Evolutionary conservation across 2,329 filamentous ascomycete species (phyloP), one percentile per base, ranked within the genome.

Genomic region (Epichloe festucae): DNA sequence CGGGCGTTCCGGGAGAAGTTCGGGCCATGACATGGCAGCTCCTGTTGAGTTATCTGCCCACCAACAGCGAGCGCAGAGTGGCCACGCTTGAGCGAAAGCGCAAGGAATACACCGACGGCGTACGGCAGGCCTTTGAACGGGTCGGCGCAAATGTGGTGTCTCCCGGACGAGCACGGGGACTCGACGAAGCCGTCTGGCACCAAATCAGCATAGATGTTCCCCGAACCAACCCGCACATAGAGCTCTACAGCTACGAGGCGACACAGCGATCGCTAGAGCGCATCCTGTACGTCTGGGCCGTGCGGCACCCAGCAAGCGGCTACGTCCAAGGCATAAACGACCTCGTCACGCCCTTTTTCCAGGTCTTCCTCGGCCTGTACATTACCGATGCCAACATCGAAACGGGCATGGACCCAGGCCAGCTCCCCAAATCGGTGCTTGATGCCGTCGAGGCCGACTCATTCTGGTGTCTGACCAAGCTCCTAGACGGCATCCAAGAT

Each of bases 311-410:
- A 1, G 94, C 94, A 5, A 95, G 89, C 63, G 93, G 93, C 49
- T 98, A 98, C 63, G 93, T 98, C 0, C 93, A 98, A 70, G 93
- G 93, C 38, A 98, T 98, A 70, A 98, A 98, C 67, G 93, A 98
- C 65, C 78, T 98, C 34, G 93, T 96, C 12, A 95, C 91, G 10
- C 93, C 93, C 1, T 97, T 98, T 64, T 98, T 89, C 86, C 90
- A 98, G 68, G 91, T 97, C 2, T 98, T 98, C 60, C 74, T 98
- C 4, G 89, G 89, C 3, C 84, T 87, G 44, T 98, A 98, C 68
- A 93, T 97, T 55, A 90, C 89, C n/a, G 89, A 96, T 65, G 79
- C 85, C 31, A 85, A 96, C 63, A 88, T 97, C 46, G 89, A 95
- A 66, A 84, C 81, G 53, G 91, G 90, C 52, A 96, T 98, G 89